A percentile compares a stretch with the other conserved stretches of the same genome.
These are phyloP conservation scores for Fomitiporia mediterranea DNA, from an alignment of 1,284 basidiomycete genomes.

Conservation along the genomic window DNA sequence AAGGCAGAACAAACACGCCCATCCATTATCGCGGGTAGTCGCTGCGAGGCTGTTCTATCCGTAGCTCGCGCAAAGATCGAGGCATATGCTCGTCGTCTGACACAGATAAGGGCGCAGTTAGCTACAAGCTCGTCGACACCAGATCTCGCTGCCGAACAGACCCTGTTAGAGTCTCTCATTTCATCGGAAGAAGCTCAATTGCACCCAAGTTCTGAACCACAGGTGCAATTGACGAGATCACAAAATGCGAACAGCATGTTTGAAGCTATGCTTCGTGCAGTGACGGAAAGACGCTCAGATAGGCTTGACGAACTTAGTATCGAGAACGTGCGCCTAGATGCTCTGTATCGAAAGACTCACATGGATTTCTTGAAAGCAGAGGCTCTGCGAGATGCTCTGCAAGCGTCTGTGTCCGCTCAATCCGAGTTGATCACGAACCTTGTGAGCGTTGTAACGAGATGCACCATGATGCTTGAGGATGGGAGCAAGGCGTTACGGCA, in stretches of 20 bases:
- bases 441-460: slow-evolving; percentile 75
- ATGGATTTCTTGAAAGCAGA: slow-evolving; percentile 71
- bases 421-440: slow-evolving; percentile 66
- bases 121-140: slow-evolving; percentile 40
- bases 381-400: slow-evolving; percentile 64
- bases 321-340: slow-evolving; percentile 71
- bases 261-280: slow-evolving; percentile 76
- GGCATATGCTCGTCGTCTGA: slow-evolving; percentile 62
- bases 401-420: slow-evolving; percentile 59
- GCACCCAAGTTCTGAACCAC: slow-evolving; percentile 55
- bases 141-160: slow-evolving; percentile 70
- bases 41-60: slow-evolving; percentile 67
- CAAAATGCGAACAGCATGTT: slow-evolving; percentile 78
- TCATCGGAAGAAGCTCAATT: slow-evolving; percentile 66
- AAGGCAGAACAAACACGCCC: slow-evolving; percentile 65
- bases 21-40: slow-evolving; percentile 74
- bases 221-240: slow-evolving; percentile 60
- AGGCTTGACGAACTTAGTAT: slow-evolving; percentile 71
- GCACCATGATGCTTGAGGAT: slow-evolving; percentile 69
- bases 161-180: slow-evolving; percentile 65
- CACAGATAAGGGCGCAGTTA: slow-evolving; percentile 52
- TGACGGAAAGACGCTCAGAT: slow-evolving; percentile 74
- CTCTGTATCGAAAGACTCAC: slow-evolving; percentile 61
- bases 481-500: slow-evolving; percentile 52
- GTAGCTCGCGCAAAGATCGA: slow-evolving; percentile 71